Evolutionary conservation across 148 eudicot species (phyloP).

Genomic region (Rhododendron williamsianum): DNA sequence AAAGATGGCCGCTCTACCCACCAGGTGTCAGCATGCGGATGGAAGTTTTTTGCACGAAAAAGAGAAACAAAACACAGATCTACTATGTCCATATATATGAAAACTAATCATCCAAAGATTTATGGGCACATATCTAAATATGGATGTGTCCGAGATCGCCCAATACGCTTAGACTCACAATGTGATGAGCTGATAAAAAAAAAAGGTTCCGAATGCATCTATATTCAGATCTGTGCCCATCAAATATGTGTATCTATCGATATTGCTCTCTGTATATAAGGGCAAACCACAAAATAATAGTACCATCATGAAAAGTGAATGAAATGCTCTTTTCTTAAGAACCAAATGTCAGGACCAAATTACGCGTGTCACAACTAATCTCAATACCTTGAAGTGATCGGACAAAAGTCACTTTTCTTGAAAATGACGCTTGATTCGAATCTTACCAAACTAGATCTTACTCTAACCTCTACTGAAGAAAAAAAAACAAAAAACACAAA

Average conservation of each 20-base stretch:
- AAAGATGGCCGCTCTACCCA: slow-evolving; percentile 21
- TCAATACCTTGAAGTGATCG: not conserved
- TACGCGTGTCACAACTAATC: not conserved
- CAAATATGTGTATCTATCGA: not conserved
- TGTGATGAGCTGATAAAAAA: too few relatives aligned
- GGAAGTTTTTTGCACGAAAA: slow-evolving; percentile 19
- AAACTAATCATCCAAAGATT: not conserved
- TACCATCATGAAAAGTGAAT: not conserved
- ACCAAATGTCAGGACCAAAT: not conserved
- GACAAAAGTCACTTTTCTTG: not conserved
- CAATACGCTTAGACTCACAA: not conserved
- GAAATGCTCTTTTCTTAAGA: not conserved
- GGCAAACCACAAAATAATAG: not conserved
- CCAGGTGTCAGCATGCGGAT: slow-evolving; percentile 17
- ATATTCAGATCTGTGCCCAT: too few relatives aligned
- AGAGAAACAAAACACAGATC: not conserved
- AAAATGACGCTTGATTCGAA: not conserved
- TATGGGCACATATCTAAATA: not conserved
- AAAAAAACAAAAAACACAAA: not conserved
- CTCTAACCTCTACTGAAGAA: not conserved
- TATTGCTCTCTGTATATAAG: too few relatives aligned
- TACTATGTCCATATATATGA: not conserved
- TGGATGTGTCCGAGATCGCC: not conserved
- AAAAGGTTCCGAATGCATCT: too few relatives aligned
- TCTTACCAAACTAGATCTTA: not conserved